A percentile compares a stretch with the other conserved stretches of the same genome.
These are phyloP conservation scores for Gynandropsis gynandra DNA, from an alignment of 345 rosid species.

Conservation along the genomic window DNA sequence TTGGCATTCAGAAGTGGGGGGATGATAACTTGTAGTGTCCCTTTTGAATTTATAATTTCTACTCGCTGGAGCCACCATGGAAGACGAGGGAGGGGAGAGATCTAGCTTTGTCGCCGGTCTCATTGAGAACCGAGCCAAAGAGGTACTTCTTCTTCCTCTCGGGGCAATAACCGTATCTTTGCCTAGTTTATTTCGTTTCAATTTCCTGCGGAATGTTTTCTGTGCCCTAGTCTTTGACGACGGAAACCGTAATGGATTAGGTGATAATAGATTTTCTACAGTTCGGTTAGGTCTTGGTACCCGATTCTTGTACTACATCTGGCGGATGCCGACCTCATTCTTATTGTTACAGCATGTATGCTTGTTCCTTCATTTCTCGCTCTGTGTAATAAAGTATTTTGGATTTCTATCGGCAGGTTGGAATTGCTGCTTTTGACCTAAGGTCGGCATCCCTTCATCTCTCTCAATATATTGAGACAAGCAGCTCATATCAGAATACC, in stretches of 20 bases:
- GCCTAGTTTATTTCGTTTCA: background rate
- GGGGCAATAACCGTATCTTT: conserved; percentile 5
- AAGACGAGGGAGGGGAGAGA: conserved; percentile 75
- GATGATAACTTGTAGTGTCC: no score
- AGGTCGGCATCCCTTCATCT: conserved; percentile 86
- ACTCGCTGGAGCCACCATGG: conserved; percentile 34
- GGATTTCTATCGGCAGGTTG: conserved; percentile 46
- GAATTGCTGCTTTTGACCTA: conserved; percentile 90
- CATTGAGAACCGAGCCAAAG: conserved; percentile 93
- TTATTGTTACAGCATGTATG: no score
- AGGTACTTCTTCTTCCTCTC: conserved; percentile 39
- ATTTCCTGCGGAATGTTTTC: no score
- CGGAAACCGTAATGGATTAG: no score
- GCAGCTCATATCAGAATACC: conserved; percentile 89
- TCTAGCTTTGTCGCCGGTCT: conserved; percentile 77
- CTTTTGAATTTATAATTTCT: conserved; percentile 14
- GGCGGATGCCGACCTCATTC: no score
- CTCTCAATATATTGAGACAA: conserved; percentile 92
- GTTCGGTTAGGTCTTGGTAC: no score
- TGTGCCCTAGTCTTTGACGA: no score
- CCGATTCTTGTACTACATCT: no score
- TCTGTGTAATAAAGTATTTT: no score
- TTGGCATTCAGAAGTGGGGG: no score
- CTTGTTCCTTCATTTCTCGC: no score
- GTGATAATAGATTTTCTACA: no score